These are phyloP conservation scores for Fusarium redolens DNA, from an alignment of 2,329 filamentous ascomycete species.

Conservation along the genomic window DNA sequence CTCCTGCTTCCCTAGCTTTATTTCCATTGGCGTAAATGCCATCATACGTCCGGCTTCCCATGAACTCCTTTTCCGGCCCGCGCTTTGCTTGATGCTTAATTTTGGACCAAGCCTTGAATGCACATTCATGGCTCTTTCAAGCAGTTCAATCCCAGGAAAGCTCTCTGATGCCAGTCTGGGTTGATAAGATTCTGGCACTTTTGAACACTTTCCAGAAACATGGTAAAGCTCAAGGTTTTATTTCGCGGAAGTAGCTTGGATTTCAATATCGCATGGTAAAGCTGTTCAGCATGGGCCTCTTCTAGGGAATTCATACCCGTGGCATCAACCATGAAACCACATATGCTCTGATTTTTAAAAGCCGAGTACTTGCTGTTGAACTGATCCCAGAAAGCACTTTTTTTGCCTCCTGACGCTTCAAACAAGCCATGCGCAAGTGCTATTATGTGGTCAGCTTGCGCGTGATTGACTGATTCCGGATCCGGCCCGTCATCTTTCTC, in stretches of 20 bases:
- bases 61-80: not conserved
- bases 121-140: not conserved
- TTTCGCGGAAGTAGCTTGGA: not conserved
- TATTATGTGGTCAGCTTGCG: not conserved
- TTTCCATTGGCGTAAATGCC: not conserved
- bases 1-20: not conserved
- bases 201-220: not conserved
- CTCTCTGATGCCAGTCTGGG: not conserved
- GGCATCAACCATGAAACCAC: not conserved
- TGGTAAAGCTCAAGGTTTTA: not conserved
- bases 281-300: not conserved
- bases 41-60: not conserved
- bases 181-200: not conserved
- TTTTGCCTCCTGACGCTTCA: not conserved
- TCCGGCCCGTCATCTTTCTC: not conserved
- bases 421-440: not conserved
- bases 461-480: not conserved
- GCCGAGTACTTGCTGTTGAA: not conserved
- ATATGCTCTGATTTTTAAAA: not conserved
- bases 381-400: not conserved
- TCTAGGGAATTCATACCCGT: not conserved
- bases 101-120: not conserved
- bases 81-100: not conserved
- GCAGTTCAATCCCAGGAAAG: not conserved
- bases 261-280: not conserved